These are phyloP conservation scores for Halophytophthora polymorphica DNA, from an alignment of 352 stramenopile species.

Conservation along the genomic window DNA sequence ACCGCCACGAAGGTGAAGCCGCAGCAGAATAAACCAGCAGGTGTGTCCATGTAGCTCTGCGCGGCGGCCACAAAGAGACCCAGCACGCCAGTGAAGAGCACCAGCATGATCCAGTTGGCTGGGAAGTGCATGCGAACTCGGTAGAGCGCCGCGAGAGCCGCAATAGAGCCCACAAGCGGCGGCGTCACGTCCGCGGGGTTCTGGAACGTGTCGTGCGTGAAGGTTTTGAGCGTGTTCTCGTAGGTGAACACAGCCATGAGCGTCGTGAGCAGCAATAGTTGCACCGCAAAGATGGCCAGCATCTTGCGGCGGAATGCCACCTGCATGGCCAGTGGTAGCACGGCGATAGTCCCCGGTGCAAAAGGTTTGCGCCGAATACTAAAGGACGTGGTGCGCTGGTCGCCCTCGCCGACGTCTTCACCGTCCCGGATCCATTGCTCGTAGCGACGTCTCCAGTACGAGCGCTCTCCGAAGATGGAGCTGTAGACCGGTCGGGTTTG, in stretches of 20 bases:
- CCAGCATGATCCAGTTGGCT: conserved; percentile 42
- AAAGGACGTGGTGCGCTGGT: too few relatives aligned
- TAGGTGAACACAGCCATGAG: conserved; percentile 29
- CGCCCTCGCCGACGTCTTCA: conserved; percentile 8
- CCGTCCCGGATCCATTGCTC: conserved; percentile 18
- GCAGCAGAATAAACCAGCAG: conserved; percentile 38
- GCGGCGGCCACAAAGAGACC: conserved; percentile 40
- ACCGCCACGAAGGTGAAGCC: conserved; percentile 36
- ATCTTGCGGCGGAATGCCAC: conserved; percentile 47
- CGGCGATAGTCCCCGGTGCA: conserved; percentile 27
- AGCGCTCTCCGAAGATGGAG: conserved; percentile 2
- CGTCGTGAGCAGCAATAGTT: conserved; percentile 38
- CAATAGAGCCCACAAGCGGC: conserved; percentile 26
- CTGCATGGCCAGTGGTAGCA: conserved; percentile 36
- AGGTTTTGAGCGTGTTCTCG: conserved; percentile 20
- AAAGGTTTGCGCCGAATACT: conserved; percentile 13
- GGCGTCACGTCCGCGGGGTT: conserved; percentile 17
- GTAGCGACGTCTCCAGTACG: conserved; percentile 28
- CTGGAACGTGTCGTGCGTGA: conserved; percentile 22
- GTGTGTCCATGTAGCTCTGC: conserved; percentile 43
- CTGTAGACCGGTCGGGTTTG: too few relatives aligned
- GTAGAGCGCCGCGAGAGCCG: conserved; percentile 32
- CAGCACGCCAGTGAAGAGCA: conserved; percentile 36
- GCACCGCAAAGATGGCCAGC: conserved; percentile 40
- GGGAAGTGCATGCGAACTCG: conserved; percentile 41